Evolutionary conservation across 768 basidiomycete species (phyloP), one percentile per base, ranked within the genome.

Genomic region (Nidula microcarpa): DNA sequence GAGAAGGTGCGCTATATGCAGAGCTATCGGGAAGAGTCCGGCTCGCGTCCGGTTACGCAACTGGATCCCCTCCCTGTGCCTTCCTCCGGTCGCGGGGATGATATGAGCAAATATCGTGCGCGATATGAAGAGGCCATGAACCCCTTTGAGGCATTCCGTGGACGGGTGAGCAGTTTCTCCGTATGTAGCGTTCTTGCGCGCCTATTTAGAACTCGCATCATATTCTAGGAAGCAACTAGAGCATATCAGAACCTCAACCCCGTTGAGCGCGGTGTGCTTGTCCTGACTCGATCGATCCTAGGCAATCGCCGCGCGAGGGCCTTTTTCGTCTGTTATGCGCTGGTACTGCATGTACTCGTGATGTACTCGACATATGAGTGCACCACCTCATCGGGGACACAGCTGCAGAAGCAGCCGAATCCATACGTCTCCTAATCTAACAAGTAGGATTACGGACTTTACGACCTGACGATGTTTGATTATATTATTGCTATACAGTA

Each of bases 1-100:
- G 97, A 98, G 71, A 99, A 98, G 74, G 95, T 98, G 49, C 86
- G 95, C 55, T 98, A 98, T 67, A 97, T 98, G 87, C 95, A 98
- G 67, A 92, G 89, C 56, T 99, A 98, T 63, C 82, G 91, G 14
- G 91, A 94, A 63, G 89, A 91, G 36, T 72, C 79, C 32, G 76
- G 74, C 9, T 72, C 72, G 33, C 75, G 82, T 39, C 77, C 78
- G 13, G 78, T 81, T 11, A 81, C 84, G 18, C 87, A 89, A 58
- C 77, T 88, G 49, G 85, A 85, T 61, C 88, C 86, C 10, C 69
- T 89, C 1, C 87, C 89, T 23, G 66, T 63, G 43, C 76, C 66
- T 18, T 10, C 44, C 50, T 62, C 73, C 30, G 71, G 73, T 23
- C 70, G 68, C 37, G 60, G 65, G 57, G 89, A 88, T 59, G 91